Evolutionary conservation across 2,329 filamentous ascomycete species (phyloP).

Genomic region (Aspergillus caelatus): DNA sequence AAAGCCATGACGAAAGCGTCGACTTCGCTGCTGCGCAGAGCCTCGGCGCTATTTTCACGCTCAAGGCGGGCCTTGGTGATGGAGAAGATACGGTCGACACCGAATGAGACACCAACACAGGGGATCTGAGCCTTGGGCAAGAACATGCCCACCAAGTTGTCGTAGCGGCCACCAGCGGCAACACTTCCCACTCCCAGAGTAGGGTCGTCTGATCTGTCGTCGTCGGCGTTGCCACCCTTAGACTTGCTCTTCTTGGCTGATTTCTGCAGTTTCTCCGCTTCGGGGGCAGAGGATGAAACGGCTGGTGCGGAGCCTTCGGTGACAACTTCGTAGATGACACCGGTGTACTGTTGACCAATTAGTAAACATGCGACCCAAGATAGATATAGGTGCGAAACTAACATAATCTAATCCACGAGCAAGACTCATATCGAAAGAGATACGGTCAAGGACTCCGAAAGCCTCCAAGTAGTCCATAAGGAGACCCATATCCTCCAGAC

Average conservation of each 20-base stretch:
- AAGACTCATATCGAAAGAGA: conserved; percentile 88
- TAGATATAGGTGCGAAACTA: not conserved
- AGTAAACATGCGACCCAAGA: not conserved
- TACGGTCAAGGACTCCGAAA: conserved; percentile 69
- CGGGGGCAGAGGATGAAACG: conserved; percentile 43
- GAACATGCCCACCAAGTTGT: conserved; percentile 94
- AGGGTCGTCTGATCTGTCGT: conserved; percentile 77
- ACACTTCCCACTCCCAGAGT: conserved; percentile 83
- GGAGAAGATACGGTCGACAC: conserved; percentile 92
- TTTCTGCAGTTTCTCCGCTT: conserved; percentile 37
- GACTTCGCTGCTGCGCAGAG: conserved; percentile 70
- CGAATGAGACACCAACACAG: conserved; percentile 91
- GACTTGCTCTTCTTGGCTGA: conserved; percentile 49
- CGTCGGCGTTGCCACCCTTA: conserved; percentile 56
- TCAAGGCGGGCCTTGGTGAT: conserved; percentile 80
- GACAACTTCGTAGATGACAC: conserved; percentile 86
- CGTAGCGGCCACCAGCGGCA: conserved; percentile 87
- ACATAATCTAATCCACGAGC: conserved; percentile 85
- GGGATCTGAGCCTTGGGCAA: conserved; percentile 81
- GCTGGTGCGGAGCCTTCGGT: conserved; percentile 74
- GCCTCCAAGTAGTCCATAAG: conserved; percentile 82
- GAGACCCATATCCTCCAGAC: conserved; percentile 77
- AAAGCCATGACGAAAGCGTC: conserved; percentile 97
- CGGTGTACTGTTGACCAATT: conserved; percentile 54
- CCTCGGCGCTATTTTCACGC: conserved; percentile 56